Base-by-base conservation (phyloP, 345 rosid species). In the Citropsis articulata region DNA sequence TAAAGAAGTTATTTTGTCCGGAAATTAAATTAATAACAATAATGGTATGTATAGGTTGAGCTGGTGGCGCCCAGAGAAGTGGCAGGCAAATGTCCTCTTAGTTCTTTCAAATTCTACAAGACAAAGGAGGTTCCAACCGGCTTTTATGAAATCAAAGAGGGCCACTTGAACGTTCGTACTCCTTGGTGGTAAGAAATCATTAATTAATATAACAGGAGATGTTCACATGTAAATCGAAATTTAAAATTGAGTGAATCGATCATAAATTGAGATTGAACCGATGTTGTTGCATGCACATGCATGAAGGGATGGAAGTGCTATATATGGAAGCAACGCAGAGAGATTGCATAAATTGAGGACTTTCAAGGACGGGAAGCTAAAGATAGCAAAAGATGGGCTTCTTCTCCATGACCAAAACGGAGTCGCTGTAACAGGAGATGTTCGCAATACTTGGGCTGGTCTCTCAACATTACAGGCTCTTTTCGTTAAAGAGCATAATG, bases 361-460 rank as follows among this genome's bases (percentile, higher is more conserved):
- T 53, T 85, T 66, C 75, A 84, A 67, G 79, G 90, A 87, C 71
- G 93, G 93, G 19, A 90, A 90, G 82, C 57, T 90, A 9, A 88
- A 87, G 66, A 79, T 90, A 45, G 81, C 88, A 57, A 72, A 82
- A 45, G 81, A 86, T 55, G 90, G 86, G 4, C 85, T 90, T 25
- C 88, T 90, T 12, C 80, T 62, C 27, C 90, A 78, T 36, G 89
- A 84, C 48, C 30, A 85, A 2, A 75, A 87, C 28, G 86, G 90
- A 13, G 2, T 76, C 55, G 80, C 91, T 14, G 27, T 87, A 16
- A 67, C 90, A 1, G 91, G 93, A 14, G 93, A 88, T 48, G 8
- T 86, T 71, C 83, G 89, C 38, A 90, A 90, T 72, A 83, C 81
- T 28, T 90, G 91, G 93, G 84, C 77, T 7, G 90, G 93, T 4